Evolutionary conservation across 768 basidiomycete species (phyloP), one percentile per base, ranked within the genome.

Genomic region (Lactarius quietus): DNA sequence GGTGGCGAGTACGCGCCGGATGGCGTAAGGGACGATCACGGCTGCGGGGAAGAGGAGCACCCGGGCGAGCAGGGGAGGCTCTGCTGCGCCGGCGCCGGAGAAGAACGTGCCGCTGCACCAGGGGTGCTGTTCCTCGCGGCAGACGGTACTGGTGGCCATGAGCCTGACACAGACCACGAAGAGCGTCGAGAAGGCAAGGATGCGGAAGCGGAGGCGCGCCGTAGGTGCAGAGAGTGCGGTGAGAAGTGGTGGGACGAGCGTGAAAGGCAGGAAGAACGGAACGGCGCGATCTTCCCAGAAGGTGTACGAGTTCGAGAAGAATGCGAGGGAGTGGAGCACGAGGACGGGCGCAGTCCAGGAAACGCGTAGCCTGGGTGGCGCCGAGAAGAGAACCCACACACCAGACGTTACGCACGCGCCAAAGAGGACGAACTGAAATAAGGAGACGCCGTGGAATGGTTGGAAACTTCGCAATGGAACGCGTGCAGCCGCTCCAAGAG

Each of bases 301-400:
- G n/a, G 92, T 93, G 79, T 93, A 96, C 0, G 95, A 97, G 78
- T 98, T 98, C 29, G 95, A 96, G 18, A 89, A 83, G 76, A 96
- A 96, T 8, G 88, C 79, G 4, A 89, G 61, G 1, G 87, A 76
- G 71, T 98, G 95, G 3, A 93, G 78, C 62, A 85, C 62, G 61
- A 89, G 81, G 38, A 86, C 76, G 43, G 90, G 67, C 1, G 45
- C 12, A 14, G 67, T 55, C 63, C 62, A 69, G 0, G 63, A 65
- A 82, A 79, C 2, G 76, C 51, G 41, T 65, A 72, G 18, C 63
- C 63, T 45, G 62, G 65, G 56, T 38, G 64, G 57, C 36, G 51
- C 58, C 52, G 43, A 39, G 61, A 59, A 18, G 61, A 54, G 18
- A 69, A 70, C 45, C 81, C 62, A 6, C 72, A 71, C 10, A 79